phyloP scores from a whole-genome alignment of 1,284 basidiomycete species.

The Rhodotorula sp. region DNA sequence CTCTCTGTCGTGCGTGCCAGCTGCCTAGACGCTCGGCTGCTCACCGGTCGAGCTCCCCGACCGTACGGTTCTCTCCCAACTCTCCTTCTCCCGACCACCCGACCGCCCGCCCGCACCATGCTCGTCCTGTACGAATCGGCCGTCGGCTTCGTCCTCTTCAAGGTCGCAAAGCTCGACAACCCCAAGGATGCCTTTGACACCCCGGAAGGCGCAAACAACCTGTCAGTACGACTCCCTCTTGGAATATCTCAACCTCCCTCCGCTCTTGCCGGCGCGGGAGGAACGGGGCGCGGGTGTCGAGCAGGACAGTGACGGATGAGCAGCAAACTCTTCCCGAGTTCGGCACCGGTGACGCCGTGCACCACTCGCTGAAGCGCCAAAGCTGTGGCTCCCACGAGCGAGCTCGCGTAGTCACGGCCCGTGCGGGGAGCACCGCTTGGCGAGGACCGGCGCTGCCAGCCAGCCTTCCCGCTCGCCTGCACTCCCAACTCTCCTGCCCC shows the following conservation, averaged over 20 bases:
- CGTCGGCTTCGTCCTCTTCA: conserved; percentile 96
- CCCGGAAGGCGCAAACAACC: conserved; percentile 83
- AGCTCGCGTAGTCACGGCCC: too few species aligned
- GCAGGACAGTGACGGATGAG: background rate
- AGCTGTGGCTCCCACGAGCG: too few species aligned
- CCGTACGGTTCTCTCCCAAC: too few species aligned
- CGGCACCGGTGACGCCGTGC: too few species aligned
- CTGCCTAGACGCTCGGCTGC: background rate
- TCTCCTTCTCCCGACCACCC: background rate
- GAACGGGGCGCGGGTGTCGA: background rate
- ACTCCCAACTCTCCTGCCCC: too few species aligned
- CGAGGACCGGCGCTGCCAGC: too few species aligned
- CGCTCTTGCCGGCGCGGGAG: background rate
- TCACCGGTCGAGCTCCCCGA: background rate
- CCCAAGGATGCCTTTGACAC: conserved; percentile 83
- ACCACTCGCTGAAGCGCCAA: too few species aligned
- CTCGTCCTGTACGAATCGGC: conserved; percentile 60
- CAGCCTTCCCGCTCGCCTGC: too few species aligned
- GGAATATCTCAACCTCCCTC: too few species aligned
- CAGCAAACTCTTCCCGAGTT: too few species aligned
- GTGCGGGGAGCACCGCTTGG: background rate
- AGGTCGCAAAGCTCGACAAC: conserved; percentile 82
- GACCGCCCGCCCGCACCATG: conserved; percentile 45
- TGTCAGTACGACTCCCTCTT: conserved; percentile 53
- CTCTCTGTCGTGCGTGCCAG: background rate